Evolutionary conservation across 257 asterid genomes (phyloP).

Genomic region (Sherardia arvensis): DNA sequence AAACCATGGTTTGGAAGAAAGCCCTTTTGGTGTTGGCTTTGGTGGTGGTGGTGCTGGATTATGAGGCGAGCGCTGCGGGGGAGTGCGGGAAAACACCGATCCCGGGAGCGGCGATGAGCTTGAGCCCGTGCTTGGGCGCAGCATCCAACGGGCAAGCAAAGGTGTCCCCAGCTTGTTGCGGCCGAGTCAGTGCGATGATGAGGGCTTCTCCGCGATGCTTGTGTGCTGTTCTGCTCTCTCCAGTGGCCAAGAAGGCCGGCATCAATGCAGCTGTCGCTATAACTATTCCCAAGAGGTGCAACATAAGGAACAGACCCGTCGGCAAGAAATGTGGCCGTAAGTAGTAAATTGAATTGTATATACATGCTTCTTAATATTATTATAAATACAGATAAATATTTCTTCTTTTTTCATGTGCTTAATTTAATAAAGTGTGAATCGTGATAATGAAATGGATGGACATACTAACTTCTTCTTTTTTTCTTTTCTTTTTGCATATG

Average conservation of each 20-base stretch:
- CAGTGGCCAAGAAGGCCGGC: constrained; percentile 23
- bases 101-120: constrained; percentile 15
- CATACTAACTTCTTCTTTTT: too few species aligned
- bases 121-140: constrained; percentile 26
- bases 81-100: constrained; percentile 27
- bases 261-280: constrained; percentile 27
- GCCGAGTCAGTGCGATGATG: constrained; percentile 19
- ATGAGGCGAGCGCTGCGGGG: constrained; percentile 20
- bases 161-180: constrained; percentile 22
- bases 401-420: too few species aligned
- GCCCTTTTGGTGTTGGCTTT: constrained; percentile 3
- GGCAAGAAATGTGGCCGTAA: constrained; percentile 40
- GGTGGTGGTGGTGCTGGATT: constrained; percentile 13
- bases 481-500: too few species aligned
- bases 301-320: constrained; percentile 21
- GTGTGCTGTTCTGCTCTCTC: constrained; percentile 31
- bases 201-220: constrained; percentile 25
- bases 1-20: constrained; percentile 13
- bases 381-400: too few species aligned
- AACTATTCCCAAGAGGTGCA: constrained; percentile 32
- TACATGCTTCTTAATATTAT: too few species aligned
- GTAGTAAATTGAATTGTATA: constrained; percentile 7
- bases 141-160: constrained; percentile 15
- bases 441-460: too few species aligned
- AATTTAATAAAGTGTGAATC: too few species aligned